Evolutionary conservation across 2,329 filamentous ascomycete genomes (phyloP).

Genomic region (Teratosphaeria pseudoeucalypti): DNA sequence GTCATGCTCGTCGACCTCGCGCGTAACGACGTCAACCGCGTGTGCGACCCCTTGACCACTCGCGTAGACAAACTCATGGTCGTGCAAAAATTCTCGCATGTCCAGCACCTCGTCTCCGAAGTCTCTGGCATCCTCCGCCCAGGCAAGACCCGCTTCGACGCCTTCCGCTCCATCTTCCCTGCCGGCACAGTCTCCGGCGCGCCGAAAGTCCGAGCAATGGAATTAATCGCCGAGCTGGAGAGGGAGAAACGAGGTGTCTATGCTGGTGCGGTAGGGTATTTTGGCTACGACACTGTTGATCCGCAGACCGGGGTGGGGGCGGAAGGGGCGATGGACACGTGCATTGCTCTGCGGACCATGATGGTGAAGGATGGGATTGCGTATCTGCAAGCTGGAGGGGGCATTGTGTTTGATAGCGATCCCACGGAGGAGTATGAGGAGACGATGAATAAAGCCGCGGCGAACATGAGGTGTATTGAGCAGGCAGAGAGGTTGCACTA

Average conservation of each 20-base stretch:
- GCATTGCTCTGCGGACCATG: constrained; percentile 81
- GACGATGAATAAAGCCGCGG: constrained; percentile 91
- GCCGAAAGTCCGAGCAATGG: constrained; percentile 94
- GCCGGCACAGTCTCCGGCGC: constrained; percentile 92
- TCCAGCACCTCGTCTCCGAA: constrained; percentile 93
- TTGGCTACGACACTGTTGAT: constrained; percentile 71
- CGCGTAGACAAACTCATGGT: constrained; percentile 91
- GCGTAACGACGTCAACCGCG: constrained; percentile 90
- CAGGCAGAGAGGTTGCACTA: constrained; percentile 55
- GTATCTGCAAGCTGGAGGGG: constrained; percentile 80
- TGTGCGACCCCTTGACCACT: constrained; percentile 82
- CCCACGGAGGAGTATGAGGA: constrained; percentile 86
- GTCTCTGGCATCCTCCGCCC: constrained; percentile 80
- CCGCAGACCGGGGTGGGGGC: constrained; percentile 41
- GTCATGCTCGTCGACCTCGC: constrained; percentile 97
- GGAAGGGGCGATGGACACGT: constrained; percentile 87
- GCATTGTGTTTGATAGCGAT: constrained; percentile 91
- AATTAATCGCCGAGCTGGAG: constrained; percentile 90
- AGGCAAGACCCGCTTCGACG: constrained; percentile 84
- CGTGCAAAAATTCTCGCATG: constrained; percentile 88
- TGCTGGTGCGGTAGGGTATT: constrained; percentile 92
- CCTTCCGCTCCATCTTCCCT: constrained; percentile 88
- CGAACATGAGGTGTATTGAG: constrained; percentile 80
- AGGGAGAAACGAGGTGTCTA: constrained; percentile 90
- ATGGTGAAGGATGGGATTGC: constrained; percentile 81